Base-by-base conservation (phyloP, 2,329 filamentous ascomycete genomes). In the Akanthomyces uredinophilus region DNA sequence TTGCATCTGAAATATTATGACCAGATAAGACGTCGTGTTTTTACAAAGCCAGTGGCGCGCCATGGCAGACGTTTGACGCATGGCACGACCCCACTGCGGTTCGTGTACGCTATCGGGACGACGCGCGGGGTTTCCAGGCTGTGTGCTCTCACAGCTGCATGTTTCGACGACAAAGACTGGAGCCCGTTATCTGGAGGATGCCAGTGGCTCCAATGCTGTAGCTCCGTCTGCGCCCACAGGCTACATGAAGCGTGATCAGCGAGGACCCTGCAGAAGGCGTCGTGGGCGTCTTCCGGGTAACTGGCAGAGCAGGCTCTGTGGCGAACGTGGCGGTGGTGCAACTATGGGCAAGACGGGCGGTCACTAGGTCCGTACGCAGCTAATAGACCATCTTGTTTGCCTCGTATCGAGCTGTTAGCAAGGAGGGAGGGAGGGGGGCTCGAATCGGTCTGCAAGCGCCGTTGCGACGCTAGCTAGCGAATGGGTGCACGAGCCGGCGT, bases 151-250 rank as follows among this genome's bases (percentile, higher is more conserved):
- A 10, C 24, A 35, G 50, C 50, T 53, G 50, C 52, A 39, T 55
- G 24, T 55, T 32, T 44, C 5, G 52, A 44, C 29, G 49, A 37
- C 10, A 14, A 22, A 22, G 16, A 29, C 6, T 2, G 7, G 32
- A 43, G 35, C 20, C 43, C 52, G n/a, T 54, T 54, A 54, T 54
- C 52, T 54, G 20, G 50, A 18, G 50, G 50, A 37, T 52, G 50
- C n/a, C n/a, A 5, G 27, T 20, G 16, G n/a, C 11, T 35, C 24
- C 16, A 52, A 37, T 37, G 50, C 50, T 20, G 11, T 32, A 52
- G 50, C 29, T 37, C 47, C n/a, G 5, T 50, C 14, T 13, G n/a
- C 18, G 29, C 5, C 50, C 11, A 39, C 35, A 24, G 20, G 35
- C n/a, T 53, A 32, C 39, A 13, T 20, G 27, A n/a, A 44, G 52